phyloP scores from a whole-genome alignment of 2,329 filamentous ascomycete species.

The Arthroderma sp. region DNA sequence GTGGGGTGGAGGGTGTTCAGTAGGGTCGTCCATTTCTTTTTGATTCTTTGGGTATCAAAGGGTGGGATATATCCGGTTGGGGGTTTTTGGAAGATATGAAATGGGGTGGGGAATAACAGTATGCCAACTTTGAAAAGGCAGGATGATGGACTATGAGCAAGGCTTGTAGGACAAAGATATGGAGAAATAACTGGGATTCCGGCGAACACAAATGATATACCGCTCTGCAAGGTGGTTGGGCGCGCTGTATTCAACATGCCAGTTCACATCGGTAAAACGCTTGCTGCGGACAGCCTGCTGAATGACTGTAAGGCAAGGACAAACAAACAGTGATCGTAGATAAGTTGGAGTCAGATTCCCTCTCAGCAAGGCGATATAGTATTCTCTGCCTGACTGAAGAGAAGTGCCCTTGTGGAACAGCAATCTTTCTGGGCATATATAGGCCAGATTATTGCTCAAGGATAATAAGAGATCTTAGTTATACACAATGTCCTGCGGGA shows the following conservation, averaged over 20 bases:
- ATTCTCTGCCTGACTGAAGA: slow-evolving; percentile 11
- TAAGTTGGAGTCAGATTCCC: slow-evolving; percentile 6
- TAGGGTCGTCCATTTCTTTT: no score
- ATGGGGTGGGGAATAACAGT: no score
- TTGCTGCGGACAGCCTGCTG: slow-evolving; percentile 16
- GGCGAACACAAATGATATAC: slow-evolving; percentile 7
- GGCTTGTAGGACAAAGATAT: slow-evolving; percentile 14
- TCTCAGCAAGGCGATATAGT: slow-evolving; percentile 1
- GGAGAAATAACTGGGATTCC: slow-evolving; percentile 8
- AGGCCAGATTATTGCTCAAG: slow-evolving; percentile 18
- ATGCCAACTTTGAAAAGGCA: neutral
- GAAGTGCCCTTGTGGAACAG: slow-evolving; percentile 20
- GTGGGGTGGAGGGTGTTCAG: no score
- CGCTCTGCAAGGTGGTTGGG: slow-evolving; percentile 5
- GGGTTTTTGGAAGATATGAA: no score
- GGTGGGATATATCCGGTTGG: no score
- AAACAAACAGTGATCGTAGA: slow-evolving; percentile 14
- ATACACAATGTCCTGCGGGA: slow-evolving; percentile 15
- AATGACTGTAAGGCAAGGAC: slow-evolving; percentile 10
- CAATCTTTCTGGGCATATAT: slow-evolving; percentile 15
- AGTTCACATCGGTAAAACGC: slow-evolving; percentile 17
- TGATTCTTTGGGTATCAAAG: no score
- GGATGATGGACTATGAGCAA: slow-evolving; percentile 8
- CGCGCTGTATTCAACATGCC: slow-evolving; percentile 9
- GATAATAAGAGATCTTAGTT: slow-evolving; percentile 16